These are phyloP conservation scores for Zygosaccharomyces kombuchaensis DNA, from an alignment of 805 yeast species.

Conservation along the genomic window DNA sequence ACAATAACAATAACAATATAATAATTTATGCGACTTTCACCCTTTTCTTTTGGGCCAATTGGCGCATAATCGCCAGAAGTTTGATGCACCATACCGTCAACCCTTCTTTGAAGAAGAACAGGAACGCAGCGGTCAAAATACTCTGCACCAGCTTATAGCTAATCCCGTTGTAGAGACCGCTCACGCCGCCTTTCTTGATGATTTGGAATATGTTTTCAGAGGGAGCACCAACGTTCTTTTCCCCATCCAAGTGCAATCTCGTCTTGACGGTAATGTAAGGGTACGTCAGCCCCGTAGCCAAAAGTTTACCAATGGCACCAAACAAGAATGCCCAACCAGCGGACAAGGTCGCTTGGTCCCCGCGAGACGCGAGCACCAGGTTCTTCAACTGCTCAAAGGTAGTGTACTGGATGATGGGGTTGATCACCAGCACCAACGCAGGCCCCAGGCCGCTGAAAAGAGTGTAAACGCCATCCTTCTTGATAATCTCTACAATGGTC, in stretches of 20 bases:
- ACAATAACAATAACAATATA: background rate
- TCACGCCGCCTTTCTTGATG: slow-evolving; percentile 63
- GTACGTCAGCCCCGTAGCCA: slow-evolving; percentile 85
- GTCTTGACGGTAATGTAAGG: slow-evolving; percentile 89
- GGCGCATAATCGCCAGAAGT: slow-evolving; percentile 42
- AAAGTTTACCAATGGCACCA: slow-evolving; percentile 85
- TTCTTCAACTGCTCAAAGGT: slow-evolving; percentile 83
- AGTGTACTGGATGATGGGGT: slow-evolving; percentile 90
- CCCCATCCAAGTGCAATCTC: slow-evolving; percentile 71
- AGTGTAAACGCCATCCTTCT: slow-evolving; percentile 65
- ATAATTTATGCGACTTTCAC: background rate
- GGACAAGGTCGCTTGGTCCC: slow-evolving; percentile 40
- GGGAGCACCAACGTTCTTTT: slow-evolving; percentile 22
- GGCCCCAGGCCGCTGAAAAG: slow-evolving; percentile 85
- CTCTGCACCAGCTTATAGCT: slow-evolving; percentile 76
- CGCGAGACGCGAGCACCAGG: slow-evolving; percentile 43
- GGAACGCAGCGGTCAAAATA: slow-evolving; percentile 81
- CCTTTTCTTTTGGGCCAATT: slow-evolving; percentile 4
- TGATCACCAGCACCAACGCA: slow-evolving; percentile 76
- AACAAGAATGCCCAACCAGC: slow-evolving; percentile 76
- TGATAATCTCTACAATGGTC: slow-evolving; percentile 57
- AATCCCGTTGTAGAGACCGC: slow-evolving; percentile 78
- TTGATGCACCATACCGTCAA: slow-evolving; percentile 56
- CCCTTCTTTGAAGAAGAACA: slow-evolving; percentile 88
- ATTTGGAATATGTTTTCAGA: slow-evolving; percentile 45